phyloP scores from a whole-genome alignment of 305 asterid genomes.

The Salvia sclarea region DNA sequence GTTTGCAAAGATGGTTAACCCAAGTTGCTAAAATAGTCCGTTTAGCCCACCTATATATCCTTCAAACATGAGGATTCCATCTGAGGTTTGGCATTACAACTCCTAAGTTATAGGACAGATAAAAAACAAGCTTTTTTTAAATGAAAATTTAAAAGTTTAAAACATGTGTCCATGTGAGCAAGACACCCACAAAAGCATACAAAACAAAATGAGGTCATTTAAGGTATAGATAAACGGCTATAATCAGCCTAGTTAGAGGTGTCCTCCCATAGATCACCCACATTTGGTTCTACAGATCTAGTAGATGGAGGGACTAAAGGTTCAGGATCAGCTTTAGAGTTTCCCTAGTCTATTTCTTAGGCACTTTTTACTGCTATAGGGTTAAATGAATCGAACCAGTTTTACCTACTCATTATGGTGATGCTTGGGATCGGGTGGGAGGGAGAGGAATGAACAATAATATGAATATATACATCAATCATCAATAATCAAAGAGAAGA shows the following conservation, averaged over 20 bases:
- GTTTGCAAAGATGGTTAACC: not conserved
- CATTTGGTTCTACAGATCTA: slow-evolving; percentile 2
- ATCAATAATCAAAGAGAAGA: slow-evolving; percentile 1
- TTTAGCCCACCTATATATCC: not conserved
- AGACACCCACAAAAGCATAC: not conserved
- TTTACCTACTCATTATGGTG: not conserved
- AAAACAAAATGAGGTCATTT: not conserved
- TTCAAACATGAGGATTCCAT: not conserved
- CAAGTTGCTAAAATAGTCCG: not conserved
- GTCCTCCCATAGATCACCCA: not conserved
- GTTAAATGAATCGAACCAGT: not conserved
- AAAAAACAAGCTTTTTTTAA: not conserved
- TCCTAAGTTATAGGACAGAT: not conserved
- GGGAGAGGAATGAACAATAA: not conserved
- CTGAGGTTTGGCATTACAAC: not conserved
- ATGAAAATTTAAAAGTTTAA: too few relatives aligned
- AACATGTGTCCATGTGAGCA: not conserved
- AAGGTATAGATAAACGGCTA: not conserved
- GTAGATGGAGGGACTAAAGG: not conserved
- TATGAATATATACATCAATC: not conserved
- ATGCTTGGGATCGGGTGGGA: not conserved
- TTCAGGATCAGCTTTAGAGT: not conserved
- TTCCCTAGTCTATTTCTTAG: not conserved
- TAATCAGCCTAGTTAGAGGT: not conserved
- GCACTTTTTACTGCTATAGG: not conserved